Evolutionary conservation across 305 asterid species (phyloP), one percentile per base, ranked within the genome.

Genomic region (Fraxinus floribunda): DNA sequence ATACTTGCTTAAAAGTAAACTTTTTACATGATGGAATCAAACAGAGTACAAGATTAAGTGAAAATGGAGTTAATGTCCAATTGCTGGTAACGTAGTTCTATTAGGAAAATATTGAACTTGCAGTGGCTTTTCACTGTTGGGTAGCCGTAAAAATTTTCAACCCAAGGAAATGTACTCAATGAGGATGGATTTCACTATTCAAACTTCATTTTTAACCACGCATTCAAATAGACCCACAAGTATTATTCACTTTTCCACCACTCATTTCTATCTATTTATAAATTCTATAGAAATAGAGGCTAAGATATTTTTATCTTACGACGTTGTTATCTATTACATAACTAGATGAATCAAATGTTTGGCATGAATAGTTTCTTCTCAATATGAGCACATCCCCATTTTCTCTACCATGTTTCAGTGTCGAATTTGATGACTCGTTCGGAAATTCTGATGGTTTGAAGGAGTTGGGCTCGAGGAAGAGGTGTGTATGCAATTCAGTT

Each of bases 401-500:
- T 84, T 78, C 32, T 22, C 84, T 74, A 29, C 57, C 72, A 20
- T 7, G 8, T 83, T 81, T 52, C 90, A 91, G 94, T 76, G 79
- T 73, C 82, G 91, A 85, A 76, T 62, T 86, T 35, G 92, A 86
- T n/a, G 87, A 83, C 76, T 82, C 89, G 16, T 66, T 83, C 76
- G 87, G 66, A 29, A 86, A 79, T 79, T 87, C 88, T 32, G 86
- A 88, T 71, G 79, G 36, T 79, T 18, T 57, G 22, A 91, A 86
- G 85, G 90, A 87, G 75, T 52, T 73, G 24, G 86, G 81, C 85
- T 85, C 91, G 15, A 88, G 82, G 79, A 91, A 91, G 85, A 87
- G 95, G 95, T 90, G 75, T 57, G 38, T 57, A 49, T n/a, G 60
- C 13, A 5, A 8, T 76, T 22, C 39, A 46, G n/a, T 46, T 46